These are phyloP conservation scores for Otatea glauca DNA, from an alignment of 176 grass and related monocot species.

Conservation along the genomic window DNA sequence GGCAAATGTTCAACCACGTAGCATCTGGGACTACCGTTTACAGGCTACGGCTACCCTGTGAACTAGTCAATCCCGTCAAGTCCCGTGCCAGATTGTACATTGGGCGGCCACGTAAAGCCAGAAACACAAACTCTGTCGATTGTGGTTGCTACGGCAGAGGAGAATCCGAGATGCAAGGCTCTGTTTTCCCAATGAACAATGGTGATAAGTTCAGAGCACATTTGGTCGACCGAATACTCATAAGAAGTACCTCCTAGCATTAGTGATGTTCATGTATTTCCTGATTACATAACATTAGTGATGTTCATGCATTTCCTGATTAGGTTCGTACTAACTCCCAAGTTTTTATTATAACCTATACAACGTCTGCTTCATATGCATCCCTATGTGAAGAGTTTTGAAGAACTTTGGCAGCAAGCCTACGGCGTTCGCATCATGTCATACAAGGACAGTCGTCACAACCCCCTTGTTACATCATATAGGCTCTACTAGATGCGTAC, in stretches of 20 bases:
- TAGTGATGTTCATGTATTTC: not conserved
- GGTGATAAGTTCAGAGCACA: not conserved
- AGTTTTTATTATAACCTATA: not conserved
- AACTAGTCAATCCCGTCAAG: not conserved
- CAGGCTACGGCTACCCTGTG: not conserved
- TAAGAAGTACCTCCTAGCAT: not conserved
- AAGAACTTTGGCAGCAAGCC: too few species aligned
- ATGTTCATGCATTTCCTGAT: not conserved
- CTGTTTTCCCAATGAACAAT: not conserved
- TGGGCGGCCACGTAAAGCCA: not conserved
- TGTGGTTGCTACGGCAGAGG: not conserved
- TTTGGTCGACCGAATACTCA: not conserved
- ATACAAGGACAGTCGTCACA: too few species aligned
- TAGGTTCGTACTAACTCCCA: not conserved
- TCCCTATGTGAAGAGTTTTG: too few species aligned
- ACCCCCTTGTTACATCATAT: too few species aligned
- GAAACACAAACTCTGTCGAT: not conserved
- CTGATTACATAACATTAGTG: not conserved
- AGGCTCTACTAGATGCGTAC: too few species aligned
- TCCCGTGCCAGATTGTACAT: not conserved
- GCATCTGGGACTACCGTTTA: not conserved
- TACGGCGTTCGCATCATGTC: too few species aligned
- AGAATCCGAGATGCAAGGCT: constrained; percentile 1
- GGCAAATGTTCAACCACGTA: not conserved
- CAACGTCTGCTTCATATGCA: too few species aligned